Base-by-base conservation (phyloP, 1,284 basidiomycete species). In the Puccinia horiana region DNA sequence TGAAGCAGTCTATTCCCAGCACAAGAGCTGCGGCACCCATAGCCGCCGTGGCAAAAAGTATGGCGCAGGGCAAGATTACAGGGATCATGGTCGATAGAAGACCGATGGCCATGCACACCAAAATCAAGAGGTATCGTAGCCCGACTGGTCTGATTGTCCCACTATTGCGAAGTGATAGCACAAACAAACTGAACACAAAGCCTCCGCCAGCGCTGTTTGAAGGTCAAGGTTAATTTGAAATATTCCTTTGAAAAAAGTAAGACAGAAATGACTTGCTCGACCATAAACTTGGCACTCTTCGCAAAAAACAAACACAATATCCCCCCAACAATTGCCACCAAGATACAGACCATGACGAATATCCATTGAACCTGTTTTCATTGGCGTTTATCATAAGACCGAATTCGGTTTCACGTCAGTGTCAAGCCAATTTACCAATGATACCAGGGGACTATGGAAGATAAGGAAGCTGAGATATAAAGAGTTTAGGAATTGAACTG, bases 21-120 rank as follows among this genome's bases (percentile, higher is more conserved):
- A 81, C 69, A n/a, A 81, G 58, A n/a, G 70, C 79, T 11, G 79
- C 79, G 40, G 70, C 40, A 12, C 79, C 79, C 70, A 81, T 65
- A 11, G 47, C 58, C 18, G 79, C 72, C 29, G 79, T 81, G 8
- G 79, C 69, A 75, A 81, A 44, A 3, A 81, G 54, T 44, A 72
- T 81, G 42, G 75, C 79, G 49, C 75, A 49, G 16, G 74, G 47
- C 11, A 49, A 16, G 54, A 81, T 40, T 5, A 23, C 8, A 18
- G 78, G 78, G 18, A 81, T 74, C 14, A 69, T 81, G 23, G 78
- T 69, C 26, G 74, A 44, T 16, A 73, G 54, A 37, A 81, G 74
- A 20, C 78, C 78, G 20, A 73, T 23, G n/a, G 78, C 37, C 9
- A 65, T 72, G 69, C 37, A 58, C 2, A n/a, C 69, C 47, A 81